Base-by-base conservation (phyloP, 2,329 filamentous ascomycete species). In the Cladosporium sp. region DNA sequence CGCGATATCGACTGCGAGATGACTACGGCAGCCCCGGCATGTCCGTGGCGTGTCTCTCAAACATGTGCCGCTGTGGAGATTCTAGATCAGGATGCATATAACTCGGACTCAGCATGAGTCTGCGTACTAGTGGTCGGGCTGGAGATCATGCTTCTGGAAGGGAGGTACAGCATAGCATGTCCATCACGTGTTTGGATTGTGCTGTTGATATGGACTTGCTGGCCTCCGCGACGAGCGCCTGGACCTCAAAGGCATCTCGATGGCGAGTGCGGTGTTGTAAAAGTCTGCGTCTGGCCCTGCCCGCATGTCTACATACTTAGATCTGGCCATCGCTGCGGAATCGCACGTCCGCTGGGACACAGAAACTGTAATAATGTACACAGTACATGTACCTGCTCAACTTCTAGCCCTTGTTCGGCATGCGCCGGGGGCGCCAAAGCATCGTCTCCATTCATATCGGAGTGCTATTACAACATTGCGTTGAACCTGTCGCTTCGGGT, bases 51-150 rank as follows among this genome's bases (percentile, higher is more conserved):
- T 34, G 52, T 32, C 52, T 34, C 10, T 55, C 52, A n/a, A 32
- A 32, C 52, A 11, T 21, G 52, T 55, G 52, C 52, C 52, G 52
- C 28, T n/a, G 52, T 55, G 52, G 52, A 55, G 21, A 52, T 26
- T 55, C 52, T 55, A 55, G 52, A 55, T 30, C 32, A 34, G 38
- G 38, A 44, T 44, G 38, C 38, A 41, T 44, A 47, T 47, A 47
- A 47, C 10, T 47, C 41, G 10, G 2, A 21, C n/a, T 21, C 4
- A 12, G 38, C 38, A n/a, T 0, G 38, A n/a, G 38, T 44, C 41
- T 47, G n/a, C 41, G 41, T 47, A 47, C 41, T n/a, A 21, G n/a
- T 47, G n/a, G 7, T 12, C 3, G 41, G n/a, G 12, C 41, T 11
- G 41, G n/a, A 21, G 3, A 21, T 4, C n/a, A 21, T 47, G 41